Evolutionary conservation across 768 basidiomycete genomes (phyloP).

Genomic region (Sarcodon sp.): DNA sequence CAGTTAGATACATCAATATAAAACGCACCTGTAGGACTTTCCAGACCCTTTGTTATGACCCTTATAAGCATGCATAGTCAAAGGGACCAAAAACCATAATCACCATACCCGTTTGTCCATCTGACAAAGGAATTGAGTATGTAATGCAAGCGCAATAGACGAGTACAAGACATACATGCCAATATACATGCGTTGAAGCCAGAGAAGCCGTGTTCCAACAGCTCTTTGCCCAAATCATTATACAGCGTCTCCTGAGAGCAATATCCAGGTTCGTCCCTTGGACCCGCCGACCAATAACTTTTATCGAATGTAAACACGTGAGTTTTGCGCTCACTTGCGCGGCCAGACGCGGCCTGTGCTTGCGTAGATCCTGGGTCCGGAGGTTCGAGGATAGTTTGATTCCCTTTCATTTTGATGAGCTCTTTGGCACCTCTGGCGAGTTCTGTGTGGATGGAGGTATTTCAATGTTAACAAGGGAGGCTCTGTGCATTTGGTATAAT

Average conservation of each 20-base stretch:
- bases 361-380: slow-evolving; percentile 64
- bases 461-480: neutral
- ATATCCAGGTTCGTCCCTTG: slow-evolving; percentile 80
- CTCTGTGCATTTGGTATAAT: neutral
- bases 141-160: neutral
- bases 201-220: slow-evolving; percentile 89
- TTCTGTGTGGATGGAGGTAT: slow-evolving; percentile 34
- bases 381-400: slow-evolving; percentile 86
- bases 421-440: slow-evolving; percentile 86
- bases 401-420: slow-evolving; percentile 91
- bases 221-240: slow-evolving; percentile 86
- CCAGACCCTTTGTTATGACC: slow-evolving; percentile 50
- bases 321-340: slow-evolving; percentile 81
- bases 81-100: neutral
- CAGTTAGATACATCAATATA: neutral
- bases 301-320: slow-evolving; percentile 95
- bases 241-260: slow-evolving; percentile 93
- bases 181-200: slow-evolving; percentile 99
- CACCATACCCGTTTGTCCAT: slow-evolving; percentile 77
- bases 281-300: slow-evolving; percentile 93
- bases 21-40: slow-evolving; percentile 77
- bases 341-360: slow-evolving; percentile 42
- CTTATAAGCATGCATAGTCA: neutral
- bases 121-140: slow-evolving; percentile 13
- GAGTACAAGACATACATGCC: slow-evolving; percentile 67